Percentiles rank a stretch among this genome's conserved stretches.
phyloP scores from a whole-genome alignment of 1,139 yeast species.

The Geotrichum siamense region DNA sequence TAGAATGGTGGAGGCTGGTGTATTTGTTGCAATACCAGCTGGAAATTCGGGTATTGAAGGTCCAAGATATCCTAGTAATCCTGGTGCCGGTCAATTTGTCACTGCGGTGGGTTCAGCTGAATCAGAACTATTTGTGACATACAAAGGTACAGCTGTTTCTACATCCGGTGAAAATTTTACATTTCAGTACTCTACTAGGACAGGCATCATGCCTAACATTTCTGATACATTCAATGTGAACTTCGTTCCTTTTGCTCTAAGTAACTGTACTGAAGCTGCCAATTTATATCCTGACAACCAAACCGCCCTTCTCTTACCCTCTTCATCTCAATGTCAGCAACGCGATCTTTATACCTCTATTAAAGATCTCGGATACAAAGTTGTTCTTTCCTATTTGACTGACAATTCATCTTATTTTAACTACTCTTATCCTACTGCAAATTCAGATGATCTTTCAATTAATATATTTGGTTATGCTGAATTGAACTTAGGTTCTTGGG shows the following conservation, averaged over 20 bases:
- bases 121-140: slow-evolving; percentile 9
- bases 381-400: slow-evolving; percentile 8
- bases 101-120: slow-evolving; percentile 13
- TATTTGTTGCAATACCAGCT: slow-evolving; percentile 13
- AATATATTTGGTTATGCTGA: slow-evolving; percentile 8
- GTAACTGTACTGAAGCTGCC: slow-evolving; percentile 3
- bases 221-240: slow-evolving; percentile 2
- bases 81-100: slow-evolving; percentile 6
- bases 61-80: slow-evolving; percentile 9
- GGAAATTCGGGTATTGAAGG: slow-evolving; percentile 16
- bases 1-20: slow-evolving; percentile 13
- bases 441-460: slow-evolving; percentile 7
- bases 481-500: slow-evolving; percentile 11
- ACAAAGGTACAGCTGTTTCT: slow-evolving; percentile 11
- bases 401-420: neutral
- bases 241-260: neutral
- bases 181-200: slow-evolving; percentile 10
- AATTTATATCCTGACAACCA: neutral
- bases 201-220: slow-evolving; percentile 5
- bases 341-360: slow-evolving; percentile 3
- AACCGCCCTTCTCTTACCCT: slow-evolving; percentile 4
- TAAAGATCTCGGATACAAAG: slow-evolving; percentile 9
- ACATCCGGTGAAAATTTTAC: slow-evolving; percentile 4
- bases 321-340: slow-evolving; percentile 3
- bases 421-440: slow-evolving; percentile 7